phyloP scores from a whole-genome alignment of 2,329 filamentous ascomycete genomes.

The Rhynchosporium graminicola region DNA sequence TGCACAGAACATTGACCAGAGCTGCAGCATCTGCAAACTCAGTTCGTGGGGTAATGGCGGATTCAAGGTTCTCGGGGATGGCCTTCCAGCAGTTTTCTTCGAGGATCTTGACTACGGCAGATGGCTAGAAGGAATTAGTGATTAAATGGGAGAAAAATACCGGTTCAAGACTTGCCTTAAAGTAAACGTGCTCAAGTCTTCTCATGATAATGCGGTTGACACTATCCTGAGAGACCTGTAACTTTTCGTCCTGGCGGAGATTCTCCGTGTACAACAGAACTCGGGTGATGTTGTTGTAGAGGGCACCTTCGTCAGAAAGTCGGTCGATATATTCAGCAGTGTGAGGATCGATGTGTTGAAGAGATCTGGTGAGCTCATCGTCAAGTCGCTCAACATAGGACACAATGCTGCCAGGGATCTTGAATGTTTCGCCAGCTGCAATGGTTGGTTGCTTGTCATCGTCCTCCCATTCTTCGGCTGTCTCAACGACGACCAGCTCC shows the following conservation, averaged over 20 bases:
- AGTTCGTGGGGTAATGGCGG: conserved; percentile 74
- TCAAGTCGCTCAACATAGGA: conserved; percentile 94
- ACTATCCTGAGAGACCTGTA: conserved; percentile 79
- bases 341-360: conserved; percentile 96
- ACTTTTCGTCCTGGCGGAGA: conserved; percentile 67
- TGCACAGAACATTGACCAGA: conserved; percentile 86
- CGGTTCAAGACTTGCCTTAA: conserved; percentile 66
- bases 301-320: conserved; percentile 81
- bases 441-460: conserved; percentile 88
- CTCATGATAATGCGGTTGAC: conserved; percentile 93
- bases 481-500: conserved; percentile 84
- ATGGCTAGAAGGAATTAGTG: conserved; percentile 56
- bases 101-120: conserved; percentile 87
- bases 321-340: conserved; percentile 98
- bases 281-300: conserved; percentile 92
- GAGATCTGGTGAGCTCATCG: conserved; percentile 94
- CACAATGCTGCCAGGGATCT: conserved; percentile 89
- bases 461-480: conserved; percentile 97
- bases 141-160: conserved; percentile 31
- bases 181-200: conserved; percentile 95
- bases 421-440: conserved; percentile 75
- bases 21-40: conserved; percentile 67
- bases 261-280: conserved; percentile 85
- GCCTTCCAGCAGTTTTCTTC: conserved; percentile 93
- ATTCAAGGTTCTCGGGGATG: conserved; percentile 70